Base-by-base conservation (phyloP, 208 protist species). In the Leishmania lainsoni region DNA sequence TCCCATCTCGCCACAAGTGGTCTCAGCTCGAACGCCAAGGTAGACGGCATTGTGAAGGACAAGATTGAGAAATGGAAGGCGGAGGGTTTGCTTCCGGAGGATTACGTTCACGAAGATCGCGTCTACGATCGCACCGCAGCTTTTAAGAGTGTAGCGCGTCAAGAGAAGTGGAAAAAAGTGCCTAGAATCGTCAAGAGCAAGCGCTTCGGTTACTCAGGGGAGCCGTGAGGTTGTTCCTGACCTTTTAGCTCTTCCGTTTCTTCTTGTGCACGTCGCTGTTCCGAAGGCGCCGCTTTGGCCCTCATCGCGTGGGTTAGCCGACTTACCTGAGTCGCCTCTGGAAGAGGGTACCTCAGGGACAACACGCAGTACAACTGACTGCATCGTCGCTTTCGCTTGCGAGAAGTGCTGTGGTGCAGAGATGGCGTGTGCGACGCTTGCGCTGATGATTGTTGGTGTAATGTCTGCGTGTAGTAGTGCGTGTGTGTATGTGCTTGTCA, bases 41-140 rank as follows among this genome's bases (percentile, higher is more conserved):
- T 98, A 79, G 93, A 98, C 20, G 93, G 95, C 69, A 96, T 98
- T 80, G 91, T 98, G 26, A 96, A 98, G 89, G 92, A 98, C 35
- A 96, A 97, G 83, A 96, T 98, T 80, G 91, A 97, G 48, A 94
- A 95, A 82, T 98, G 95, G 95, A 98, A 98, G 86, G 75, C 88
- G 45, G 95, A 98, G 79, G 95, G 95, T 20, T 78, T 97, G 73
- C 81, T 98, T 54, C 95, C 95, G 0, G 90, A 95, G 69, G 95
- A 98, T 78, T 98, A 98, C 83, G 91, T 94, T 22, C 90, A 97
- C 82, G 92, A 95, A 73, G 94, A 95, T 56, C 87, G 87, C 59
- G 91, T 97, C 9, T 96, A 96, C 85, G 93, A 97, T 87, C 88
- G 86, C 35, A 86, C 88, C 32, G 78, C 89, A 22, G 89, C 91